These are phyloP conservation scores for Penicillium nordicum DNA, from an alignment of 2,329 filamentous ascomycete species.

Conservation along the genomic window DNA sequence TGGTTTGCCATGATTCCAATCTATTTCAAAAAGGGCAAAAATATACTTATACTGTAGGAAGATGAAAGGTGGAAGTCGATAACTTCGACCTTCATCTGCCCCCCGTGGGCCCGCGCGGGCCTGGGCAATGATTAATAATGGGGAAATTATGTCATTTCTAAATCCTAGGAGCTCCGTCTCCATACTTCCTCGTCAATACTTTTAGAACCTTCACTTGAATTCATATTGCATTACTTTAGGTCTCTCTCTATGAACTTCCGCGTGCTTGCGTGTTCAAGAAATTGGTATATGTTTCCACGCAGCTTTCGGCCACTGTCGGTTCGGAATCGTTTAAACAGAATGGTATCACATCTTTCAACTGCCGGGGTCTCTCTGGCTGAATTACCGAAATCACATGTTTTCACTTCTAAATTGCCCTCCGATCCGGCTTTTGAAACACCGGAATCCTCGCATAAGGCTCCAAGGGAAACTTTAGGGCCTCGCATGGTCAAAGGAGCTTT, in stretches of 20 bases:
- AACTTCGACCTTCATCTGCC: not conserved
- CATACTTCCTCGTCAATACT: not conserved
- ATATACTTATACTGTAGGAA: not conserved
- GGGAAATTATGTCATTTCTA: constrained; percentile 19
- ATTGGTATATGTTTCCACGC: constrained; percentile 27
- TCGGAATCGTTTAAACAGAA: constrained; percentile 41
- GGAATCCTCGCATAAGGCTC: constrained; percentile 72
- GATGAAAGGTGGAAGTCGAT: not conserved
- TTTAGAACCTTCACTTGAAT: not conserved
- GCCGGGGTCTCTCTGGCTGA: constrained; percentile 43
- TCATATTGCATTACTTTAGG: not conserved
- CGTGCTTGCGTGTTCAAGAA: constrained; percentile 4
- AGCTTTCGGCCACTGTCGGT: constrained; percentile 3
- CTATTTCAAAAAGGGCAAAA: too few species aligned
- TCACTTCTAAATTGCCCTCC: constrained; percentile 66
- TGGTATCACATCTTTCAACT: constrained; percentile 44
- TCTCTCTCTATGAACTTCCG: constrained; percentile 5
- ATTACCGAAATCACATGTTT: constrained; percentile 62
- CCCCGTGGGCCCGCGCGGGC: not conserved
- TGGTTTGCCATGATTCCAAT: constrained; percentile 6
- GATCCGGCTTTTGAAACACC: constrained; percentile 79
- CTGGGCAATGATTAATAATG: constrained; percentile 17
- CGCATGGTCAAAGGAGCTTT: constrained; percentile 79
- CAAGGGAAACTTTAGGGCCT: constrained; percentile 71
- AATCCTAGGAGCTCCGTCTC: not conserved